Conservation (phyloP, 1,284 basidiomycete genomes). For the Apiotrichum brassicae region DNA sequence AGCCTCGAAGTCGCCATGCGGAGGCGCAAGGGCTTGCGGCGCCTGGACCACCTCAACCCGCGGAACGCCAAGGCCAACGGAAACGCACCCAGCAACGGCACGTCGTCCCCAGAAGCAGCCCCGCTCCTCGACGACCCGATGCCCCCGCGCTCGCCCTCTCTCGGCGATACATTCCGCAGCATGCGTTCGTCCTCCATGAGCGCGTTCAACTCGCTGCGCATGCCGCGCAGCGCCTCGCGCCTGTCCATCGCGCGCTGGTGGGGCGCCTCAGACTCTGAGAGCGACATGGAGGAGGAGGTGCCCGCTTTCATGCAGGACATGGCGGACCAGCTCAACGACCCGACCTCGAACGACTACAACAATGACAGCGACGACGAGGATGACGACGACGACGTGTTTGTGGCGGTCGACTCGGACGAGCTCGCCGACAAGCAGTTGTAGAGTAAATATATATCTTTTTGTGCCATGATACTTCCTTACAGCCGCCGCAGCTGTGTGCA, state of each 20-base stretch:
- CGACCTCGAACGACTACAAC: not conserved
- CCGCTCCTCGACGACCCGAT: not conserved
- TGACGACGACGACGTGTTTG: not conserved
- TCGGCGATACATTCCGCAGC: conserved; percentile 33
- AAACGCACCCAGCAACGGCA: not conserved
- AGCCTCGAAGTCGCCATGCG: conserved; percentile 4
- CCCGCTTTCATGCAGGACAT: conserved; percentile 1
- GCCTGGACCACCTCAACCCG: not conserved
- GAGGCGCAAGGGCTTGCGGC: conserved; percentile 1
- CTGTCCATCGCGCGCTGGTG: conserved; percentile 35
- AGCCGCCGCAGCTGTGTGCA: too few relatives aligned
- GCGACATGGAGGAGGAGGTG: conserved; percentile 11
- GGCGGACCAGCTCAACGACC: not conserved
- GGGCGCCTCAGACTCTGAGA: conserved; percentile 14
- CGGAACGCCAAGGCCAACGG: not conserved
- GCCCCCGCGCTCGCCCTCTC: not conserved
- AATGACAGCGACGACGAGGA: conserved; percentile 1
- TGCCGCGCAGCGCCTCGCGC: conserved; percentile 19
- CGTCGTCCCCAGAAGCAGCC: not conserved
- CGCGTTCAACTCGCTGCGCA: conserved; percentile 25
- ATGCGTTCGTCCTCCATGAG: conserved; percentile 30
- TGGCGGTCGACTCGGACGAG: too few relatives aligned
- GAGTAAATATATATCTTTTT: too few relatives aligned
- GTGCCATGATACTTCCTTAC: too few relatives aligned
- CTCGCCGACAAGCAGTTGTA: too few relatives aligned